A percentile compares a stretch with the other conserved stretches of the same genome.
These are phyloP conservation scores for Peterozyma xylosa DNA, from an alignment of 805 yeast species.

Conservation along the genomic window DNA sequence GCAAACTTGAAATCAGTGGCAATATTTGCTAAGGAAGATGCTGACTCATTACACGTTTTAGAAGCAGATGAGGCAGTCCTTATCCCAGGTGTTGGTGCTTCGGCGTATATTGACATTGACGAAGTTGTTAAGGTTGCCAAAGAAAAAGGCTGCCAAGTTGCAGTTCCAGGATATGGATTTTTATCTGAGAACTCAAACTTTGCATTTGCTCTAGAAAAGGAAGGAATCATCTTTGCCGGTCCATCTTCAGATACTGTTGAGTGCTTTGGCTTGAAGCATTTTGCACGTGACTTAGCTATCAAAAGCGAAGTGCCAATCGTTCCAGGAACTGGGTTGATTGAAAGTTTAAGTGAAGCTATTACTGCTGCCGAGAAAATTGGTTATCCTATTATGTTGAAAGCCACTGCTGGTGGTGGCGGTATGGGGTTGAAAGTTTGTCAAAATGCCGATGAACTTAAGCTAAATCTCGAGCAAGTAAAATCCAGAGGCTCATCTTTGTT, in stretches of 20 bases:
- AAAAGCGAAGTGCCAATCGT: slow-evolving; percentile 17
- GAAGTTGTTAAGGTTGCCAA: slow-evolving; percentile 21
- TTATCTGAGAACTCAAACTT: slow-evolving; percentile 25
- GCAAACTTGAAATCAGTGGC: slow-evolving; percentile 13
- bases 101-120: slow-evolving; percentile 17
- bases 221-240: slow-evolving; percentile 18
- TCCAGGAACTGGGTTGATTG: slow-evolving; percentile 18
- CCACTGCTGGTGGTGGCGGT: slow-evolving; percentile 24
- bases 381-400: slow-evolving; percentile 20
- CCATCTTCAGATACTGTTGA: slow-evolving; percentile 18
- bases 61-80: slow-evolving; percentile 18
- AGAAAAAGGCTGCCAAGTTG: slow-evolving; percentile 24
- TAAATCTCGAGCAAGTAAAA: slow-evolving; percentile 13
- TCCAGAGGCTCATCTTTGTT: slow-evolving; percentile 19
- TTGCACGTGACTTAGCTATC: slow-evolving; percentile 18
- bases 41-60: slow-evolving; percentile 20
- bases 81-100: slow-evolving; percentile 19
- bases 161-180: slow-evolving; percentile 33
- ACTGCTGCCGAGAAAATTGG: slow-evolving; percentile 14
- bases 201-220: slow-evolving; percentile 11
- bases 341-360: slow-evolving; percentile 8
- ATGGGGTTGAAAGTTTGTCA: slow-evolving; percentile 20
- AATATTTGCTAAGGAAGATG: slow-evolving; percentile 18
- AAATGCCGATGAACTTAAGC: slow-evolving; percentile 10
- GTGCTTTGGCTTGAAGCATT: slow-evolving; percentile 20